A percentile compares a stretch with the other conserved stretches of the same genome.
Conservation (phyloP, 192 early-diverging fungal species). For the Coemansia sp. region DNA sequence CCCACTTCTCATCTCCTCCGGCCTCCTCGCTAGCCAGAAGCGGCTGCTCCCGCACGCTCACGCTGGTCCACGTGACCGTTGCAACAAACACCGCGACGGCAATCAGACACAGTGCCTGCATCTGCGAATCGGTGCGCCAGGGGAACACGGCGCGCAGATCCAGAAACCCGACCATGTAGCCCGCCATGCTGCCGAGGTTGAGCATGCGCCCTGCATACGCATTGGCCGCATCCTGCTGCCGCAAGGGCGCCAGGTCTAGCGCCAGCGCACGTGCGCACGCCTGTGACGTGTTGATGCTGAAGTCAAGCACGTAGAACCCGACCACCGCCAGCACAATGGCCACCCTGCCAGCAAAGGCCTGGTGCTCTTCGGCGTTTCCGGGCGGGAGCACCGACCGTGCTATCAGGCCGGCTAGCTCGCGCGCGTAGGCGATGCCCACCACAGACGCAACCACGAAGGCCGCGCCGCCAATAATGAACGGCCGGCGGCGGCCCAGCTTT, state of each 20-base stretch:
- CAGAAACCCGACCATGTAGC: conserved; percentile 82
- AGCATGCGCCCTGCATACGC: conserved; percentile 84
- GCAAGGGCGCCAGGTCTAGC: conserved; percentile 73
- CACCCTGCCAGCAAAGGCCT: conserved; percentile 25
- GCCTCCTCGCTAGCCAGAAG: background rate
- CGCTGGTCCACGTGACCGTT: conserved; percentile 63
- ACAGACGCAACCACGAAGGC: conserved; percentile 44
- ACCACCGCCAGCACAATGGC: conserved; percentile 74
- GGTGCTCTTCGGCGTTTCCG: background rate
- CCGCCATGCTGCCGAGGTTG: conserved; percentile 79
- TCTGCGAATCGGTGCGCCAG: conserved; percentile 63
- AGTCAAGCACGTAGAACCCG: conserved; percentile 88
- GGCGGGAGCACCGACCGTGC: background rate
- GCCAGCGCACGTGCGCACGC: conserved; percentile 81
- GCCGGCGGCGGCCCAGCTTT: conserved; percentile 69
- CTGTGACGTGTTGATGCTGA: conserved; percentile 87
- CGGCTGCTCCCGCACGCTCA: conserved; percentile 55
- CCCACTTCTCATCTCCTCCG: conserved; percentile 10
- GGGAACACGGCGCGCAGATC: conserved; percentile 68
- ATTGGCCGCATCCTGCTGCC: conserved; percentile 78
- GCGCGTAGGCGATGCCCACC: conserved; percentile 37
- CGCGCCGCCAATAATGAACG: conserved; percentile 75
- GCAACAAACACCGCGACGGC: conserved; percentile 64
- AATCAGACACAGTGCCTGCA: conserved; percentile 77
- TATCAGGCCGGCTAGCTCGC: conserved; percentile 20